Percentiles rank a stretch among this genome's conserved stretches.
phyloP scores from a whole-genome alignment of 2,329 filamentous ascomycete species.

The Colletotrichum agaves region DNA sequence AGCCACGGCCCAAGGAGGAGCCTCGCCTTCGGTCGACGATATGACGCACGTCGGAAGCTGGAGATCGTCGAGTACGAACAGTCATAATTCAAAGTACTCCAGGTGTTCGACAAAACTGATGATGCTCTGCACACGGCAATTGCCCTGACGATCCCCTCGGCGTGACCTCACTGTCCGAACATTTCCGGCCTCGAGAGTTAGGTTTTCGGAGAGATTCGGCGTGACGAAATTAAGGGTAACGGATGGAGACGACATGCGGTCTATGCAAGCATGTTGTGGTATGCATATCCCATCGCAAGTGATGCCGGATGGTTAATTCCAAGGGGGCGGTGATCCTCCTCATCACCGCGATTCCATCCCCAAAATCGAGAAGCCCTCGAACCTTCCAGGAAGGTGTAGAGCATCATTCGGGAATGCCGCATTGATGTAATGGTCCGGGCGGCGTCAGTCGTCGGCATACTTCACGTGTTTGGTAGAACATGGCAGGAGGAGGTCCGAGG shows the following conservation, averaged over 20 bases:
- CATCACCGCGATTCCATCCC: constrained; percentile 4
- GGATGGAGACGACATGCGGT: background rate
- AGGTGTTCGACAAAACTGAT: background rate
- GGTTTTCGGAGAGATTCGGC: background rate
- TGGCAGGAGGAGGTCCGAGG: constrained; percentile 13
- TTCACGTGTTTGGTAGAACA: constrained; percentile 7
- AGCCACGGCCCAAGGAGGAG: background rate
- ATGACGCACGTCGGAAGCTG: background rate
- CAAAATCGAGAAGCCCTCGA: constrained; percentile 8
- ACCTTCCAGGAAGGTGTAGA: constrained; percentile 6
- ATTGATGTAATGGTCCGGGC: constrained; percentile 27
- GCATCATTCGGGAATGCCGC: background rate
- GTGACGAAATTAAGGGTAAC: background rate
- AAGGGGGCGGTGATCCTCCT: background rate
- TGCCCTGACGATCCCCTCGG: background rate
- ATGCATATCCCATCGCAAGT: background rate
- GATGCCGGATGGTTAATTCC: background rate
- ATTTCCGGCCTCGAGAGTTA: background rate
- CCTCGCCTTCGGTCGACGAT: background rate
- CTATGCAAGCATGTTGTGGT: background rate
- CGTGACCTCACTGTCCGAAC: constrained; percentile 15
- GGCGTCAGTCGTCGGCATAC: background rate
- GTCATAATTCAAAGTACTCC: background rate
- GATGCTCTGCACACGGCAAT: background rate
- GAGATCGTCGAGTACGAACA: background rate